A percentile compares a stretch with the other conserved stretches of the same genome.
These are phyloP conservation scores for Auricularia sp. DNA, from an alignment of 768 basidiomycete genomes.

Conservation along the genomic window DNA sequence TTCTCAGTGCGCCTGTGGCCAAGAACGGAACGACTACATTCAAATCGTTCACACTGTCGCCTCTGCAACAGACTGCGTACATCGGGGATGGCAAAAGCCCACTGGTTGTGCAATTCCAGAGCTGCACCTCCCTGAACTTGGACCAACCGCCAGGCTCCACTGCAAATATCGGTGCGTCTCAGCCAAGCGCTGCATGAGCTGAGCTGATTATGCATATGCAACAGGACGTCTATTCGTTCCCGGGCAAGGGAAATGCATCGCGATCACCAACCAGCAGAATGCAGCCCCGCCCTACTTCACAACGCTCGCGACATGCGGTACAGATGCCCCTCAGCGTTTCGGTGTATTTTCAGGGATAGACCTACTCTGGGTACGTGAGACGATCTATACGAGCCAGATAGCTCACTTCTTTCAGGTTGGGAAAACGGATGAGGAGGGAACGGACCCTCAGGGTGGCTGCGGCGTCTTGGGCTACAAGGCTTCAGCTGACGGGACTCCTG, in stretches of 20 bases:
- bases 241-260: neutral
- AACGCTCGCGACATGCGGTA: neutral
- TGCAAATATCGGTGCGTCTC: neutral
- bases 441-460: neutral
- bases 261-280: neutral
- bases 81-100: neutral
- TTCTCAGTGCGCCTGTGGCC: neutral
- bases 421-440: neutral
- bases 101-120: constrained; percentile 1
- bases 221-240: neutral
- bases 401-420: neutral
- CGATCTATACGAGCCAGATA: no score
- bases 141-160: neutral
- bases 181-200: neutral
- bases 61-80: neutral
- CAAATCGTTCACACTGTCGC: neutral
- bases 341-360: neutral
- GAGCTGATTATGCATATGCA: no score
- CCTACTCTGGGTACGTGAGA: no score
- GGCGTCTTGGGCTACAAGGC: neutral
- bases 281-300: neutral
- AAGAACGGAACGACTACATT: neutral
- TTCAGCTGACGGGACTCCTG: neutral
- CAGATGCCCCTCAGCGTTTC: neutral
- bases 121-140: neutral